Evolutionary conservation across 2,329 filamentous ascomycete species (phyloP), one percentile per base, ranked within the genome.

Genomic region (Monosporascus ibericus): DNA sequence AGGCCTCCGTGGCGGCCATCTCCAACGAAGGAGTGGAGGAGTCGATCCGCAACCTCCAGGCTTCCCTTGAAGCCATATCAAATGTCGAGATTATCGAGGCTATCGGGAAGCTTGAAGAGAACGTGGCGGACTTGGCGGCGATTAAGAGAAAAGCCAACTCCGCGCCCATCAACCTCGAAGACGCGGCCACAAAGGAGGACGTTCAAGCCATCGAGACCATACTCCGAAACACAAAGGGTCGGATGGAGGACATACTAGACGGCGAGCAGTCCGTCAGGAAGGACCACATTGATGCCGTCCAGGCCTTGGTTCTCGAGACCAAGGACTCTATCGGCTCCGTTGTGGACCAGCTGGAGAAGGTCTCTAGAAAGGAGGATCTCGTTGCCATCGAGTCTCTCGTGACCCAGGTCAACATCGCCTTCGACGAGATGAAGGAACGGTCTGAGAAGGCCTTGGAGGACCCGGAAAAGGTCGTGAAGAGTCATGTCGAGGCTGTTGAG

Each of bases 141-240:
- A 54, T 55, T 1, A 63, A 59, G n/a, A 59, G 63, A 52, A 63
- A 63, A 7, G 57, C 62, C 18, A 56, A 52, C 20, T 65, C 65
- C 5, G 52, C 48, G 24, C 60, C 58, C 2, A 44, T 55, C n/a
- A 66, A 60, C 51, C 57, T 37, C 36, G 69, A 53, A 39, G 82
- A 84, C 38, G 68, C 77, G 2, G 85, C 87, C 6, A 84, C 78
- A 34, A 89, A 89, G 65, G 90, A 96, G 59, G 92, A 97, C 61
- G 89, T 92, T 0, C 84, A 92, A 55, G 90, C 90, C 11, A 92
- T 97, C 53, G 92, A 96, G 69, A 95, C 88, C 0, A 84, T 97
- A 48, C 78, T 97, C 14, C 84, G 87, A 42, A 96, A 95, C 66
- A 92, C 91, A 34, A 96, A 96, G 67, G 84, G 86, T 5, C 88